Evolutionary conservation across 2,329 filamentous ascomycete species (phyloP), one percentile per base, ranked within the genome.

Genomic region (Hymenoscyphus albidus): DNA sequence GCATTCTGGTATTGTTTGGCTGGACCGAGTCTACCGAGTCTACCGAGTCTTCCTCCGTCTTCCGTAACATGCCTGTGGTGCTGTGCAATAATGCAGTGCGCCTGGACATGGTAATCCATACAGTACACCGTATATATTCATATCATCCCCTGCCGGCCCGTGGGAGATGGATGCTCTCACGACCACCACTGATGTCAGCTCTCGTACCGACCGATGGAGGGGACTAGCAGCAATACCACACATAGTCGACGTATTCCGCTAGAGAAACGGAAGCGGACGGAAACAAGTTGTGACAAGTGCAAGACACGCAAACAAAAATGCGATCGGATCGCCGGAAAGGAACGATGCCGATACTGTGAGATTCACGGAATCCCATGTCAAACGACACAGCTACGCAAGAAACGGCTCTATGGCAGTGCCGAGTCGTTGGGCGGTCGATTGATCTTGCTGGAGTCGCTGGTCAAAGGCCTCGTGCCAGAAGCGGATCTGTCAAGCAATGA

Each of bases 301-400:
- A 80, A 80, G 73, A 77, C 76, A 64, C 73, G 79, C 57, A 80
- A 80, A 70, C 79, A 80, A 65, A 80, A 80, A 70, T 81, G 79
- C 71, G 72, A 77, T 63, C 76, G 76, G 38, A 73, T 76, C 63
- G 70, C 75, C 5, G 77, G 75, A 31, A 74, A 78, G 56, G 73
- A 75, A 3, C 68, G 76, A 31, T 81, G 79, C 66, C 75, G 75
- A 48, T 80, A 81, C 72, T 81, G 79, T 71, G 63, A 76, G 51
- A 68, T 75, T 14, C 76, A 78, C 70, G 72, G 75, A 57, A 77
- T 80, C 69, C 73, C 76, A 62, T 81, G 79, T 70, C 73, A 75
- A 55, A 79, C 77, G 18, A 80, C 79, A 16, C 75, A 80, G 70
- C 77, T 77, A 55, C 78, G 78, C 66, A 80, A 80, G 72, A 78